A percentile compares a stretch with the other conserved stretches of the same genome.
These are phyloP conservation scores for Sporothrix brunneoviolacea DNA, from an alignment of 2,329 filamentous ascomycete species.

Conservation along the genomic window DNA sequence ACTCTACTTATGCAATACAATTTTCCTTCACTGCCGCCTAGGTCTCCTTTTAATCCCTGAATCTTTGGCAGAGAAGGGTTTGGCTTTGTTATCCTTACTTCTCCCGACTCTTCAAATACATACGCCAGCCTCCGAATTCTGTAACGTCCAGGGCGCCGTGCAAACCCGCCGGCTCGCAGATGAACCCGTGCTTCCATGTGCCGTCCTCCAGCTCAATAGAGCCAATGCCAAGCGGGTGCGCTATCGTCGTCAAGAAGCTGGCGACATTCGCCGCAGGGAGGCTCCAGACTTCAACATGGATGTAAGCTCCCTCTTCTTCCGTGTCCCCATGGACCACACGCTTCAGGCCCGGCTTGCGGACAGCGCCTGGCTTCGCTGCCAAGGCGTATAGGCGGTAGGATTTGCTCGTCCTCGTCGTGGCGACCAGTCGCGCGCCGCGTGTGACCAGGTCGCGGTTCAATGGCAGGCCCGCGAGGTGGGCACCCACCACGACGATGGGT, in stretches of 20 bases:
- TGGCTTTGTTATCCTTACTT: too few relatives aligned
- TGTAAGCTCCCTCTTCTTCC: constrained; percentile 19
- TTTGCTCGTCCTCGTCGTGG: constrained; percentile 24
- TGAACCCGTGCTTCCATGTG: constrained; percentile 30
- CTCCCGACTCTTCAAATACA: too few relatives aligned
- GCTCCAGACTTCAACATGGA: constrained; percentile 32
- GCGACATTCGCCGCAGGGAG: constrained; percentile 25
- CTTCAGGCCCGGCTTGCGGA: constrained; percentile 28
- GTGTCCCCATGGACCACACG: constrained; percentile 18
- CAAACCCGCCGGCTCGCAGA: constrained; percentile 31
- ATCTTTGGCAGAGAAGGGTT: too few relatives aligned
- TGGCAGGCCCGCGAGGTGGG: constrained; percentile 25
- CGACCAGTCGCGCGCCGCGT: constrained; percentile 23
- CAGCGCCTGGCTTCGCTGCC: constrained; percentile 11
- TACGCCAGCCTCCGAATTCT: constrained; percentile 26
- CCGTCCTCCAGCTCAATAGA: constrained; percentile 29
- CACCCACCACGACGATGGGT: constrained; percentile 26
- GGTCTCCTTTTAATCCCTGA: too few relatives aligned
- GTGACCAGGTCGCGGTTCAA: constrained; percentile 23
- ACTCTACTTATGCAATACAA: too few relatives aligned
- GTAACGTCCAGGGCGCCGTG: constrained; percentile 28
- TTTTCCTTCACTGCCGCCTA: too few relatives aligned
- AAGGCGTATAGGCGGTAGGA: constrained; percentile 28
- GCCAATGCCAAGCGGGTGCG: constrained; percentile 30
- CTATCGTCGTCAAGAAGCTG: constrained; percentile 26